Evolutionary conservation across 495 filamentous ascomycete genomes (phyloP).

Genomic region (Pyrenula massariospora): DNA sequence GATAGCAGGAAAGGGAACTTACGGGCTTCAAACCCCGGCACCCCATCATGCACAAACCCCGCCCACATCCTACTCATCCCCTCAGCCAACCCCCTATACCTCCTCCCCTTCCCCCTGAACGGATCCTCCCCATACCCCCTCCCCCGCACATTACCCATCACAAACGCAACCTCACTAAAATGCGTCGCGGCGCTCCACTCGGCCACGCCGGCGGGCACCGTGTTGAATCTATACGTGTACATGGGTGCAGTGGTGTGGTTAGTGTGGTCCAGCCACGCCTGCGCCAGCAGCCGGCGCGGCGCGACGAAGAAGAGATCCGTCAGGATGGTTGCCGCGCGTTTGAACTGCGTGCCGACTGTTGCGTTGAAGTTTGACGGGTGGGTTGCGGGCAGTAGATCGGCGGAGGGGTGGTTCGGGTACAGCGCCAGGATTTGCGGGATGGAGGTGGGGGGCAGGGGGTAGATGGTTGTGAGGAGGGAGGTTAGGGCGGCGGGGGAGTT

Average conservation of each 20-base stretch:
- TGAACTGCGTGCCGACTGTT: constrained; percentile 10
- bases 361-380: constrained; percentile 13
- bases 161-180: constrained; percentile 38
- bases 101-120: constrained; percentile 15
- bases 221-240: constrained; percentile 37
- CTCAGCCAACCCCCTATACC: constrained; percentile 19
- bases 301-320: constrained; percentile 14
- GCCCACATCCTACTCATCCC: constrained; percentile 33
- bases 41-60: constrained; percentile 23
- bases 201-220: constrained; percentile 16
- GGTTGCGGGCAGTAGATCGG: constrained; percentile 20
- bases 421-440: background rate
- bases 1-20: no score
- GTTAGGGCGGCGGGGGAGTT: constrained; percentile 38
- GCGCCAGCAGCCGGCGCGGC: constrained; percentile 16
- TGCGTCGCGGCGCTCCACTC: constrained; percentile 22
- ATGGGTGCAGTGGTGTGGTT: constrained; percentile 18
- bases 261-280: constrained; percentile 23
- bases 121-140: constrained; percentile 20
- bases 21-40: no score
- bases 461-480: constrained; percentile 14
- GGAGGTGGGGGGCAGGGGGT: background rate
- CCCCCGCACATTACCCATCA: constrained; percentile 29
- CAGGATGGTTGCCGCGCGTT: constrained; percentile 15
- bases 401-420: constrained; percentile 24